Base-by-base conservation (phyloP, 139 green algal genomes). In the Chlorella sp. region DNA sequence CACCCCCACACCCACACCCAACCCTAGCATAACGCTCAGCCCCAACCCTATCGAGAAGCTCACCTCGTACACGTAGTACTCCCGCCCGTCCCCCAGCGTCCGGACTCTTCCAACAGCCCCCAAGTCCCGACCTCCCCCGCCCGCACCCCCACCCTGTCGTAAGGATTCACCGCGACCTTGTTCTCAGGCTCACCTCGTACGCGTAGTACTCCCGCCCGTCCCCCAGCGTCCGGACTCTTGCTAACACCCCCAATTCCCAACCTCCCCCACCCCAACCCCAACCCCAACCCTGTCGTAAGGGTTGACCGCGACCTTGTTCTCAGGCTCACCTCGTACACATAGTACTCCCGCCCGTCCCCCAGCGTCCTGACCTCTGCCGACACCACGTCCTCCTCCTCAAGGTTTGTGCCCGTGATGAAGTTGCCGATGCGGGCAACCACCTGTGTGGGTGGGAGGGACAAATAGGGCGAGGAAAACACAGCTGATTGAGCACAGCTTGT, bases 371-470 rank as follows among this genome's bases (percentile, higher is more conserved):
- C 26, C 48, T 48, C 37, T 0, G 75, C 71, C 1, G 36, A 64
- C 42, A 85, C n/a, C 36, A 93, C 71, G 24, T 89, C 91, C n/a
- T 93, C 91, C 39, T 90, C 90, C 28, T 93, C 86, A 34, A 91
- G 48, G 53, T 80, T 68, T 0, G 71, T 83, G 71, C 95, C 95
- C n/a, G 96, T 98, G 84, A 98, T 97, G 91, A 95, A 98, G 66
- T 95, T 91, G 32, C 96, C 96, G 3, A 98, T 84, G 15, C 93
- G 92, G 32, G 91, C 39, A 12, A 98, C 87, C 16, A 98, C 39
- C 60, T 88, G 83, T 37, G 83, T 37, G 2, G 92, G 92, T 1
- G 75, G 90, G 66, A 39, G 71, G 32, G 68, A 1, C 26, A n/a
- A n/a, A n/a, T n/a, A 21, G 71, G 32, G 71, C 2, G 32, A 40